Conservation (phyloP, 1,284 basidiomycete species). For the Tylopilus sp. region DNA sequence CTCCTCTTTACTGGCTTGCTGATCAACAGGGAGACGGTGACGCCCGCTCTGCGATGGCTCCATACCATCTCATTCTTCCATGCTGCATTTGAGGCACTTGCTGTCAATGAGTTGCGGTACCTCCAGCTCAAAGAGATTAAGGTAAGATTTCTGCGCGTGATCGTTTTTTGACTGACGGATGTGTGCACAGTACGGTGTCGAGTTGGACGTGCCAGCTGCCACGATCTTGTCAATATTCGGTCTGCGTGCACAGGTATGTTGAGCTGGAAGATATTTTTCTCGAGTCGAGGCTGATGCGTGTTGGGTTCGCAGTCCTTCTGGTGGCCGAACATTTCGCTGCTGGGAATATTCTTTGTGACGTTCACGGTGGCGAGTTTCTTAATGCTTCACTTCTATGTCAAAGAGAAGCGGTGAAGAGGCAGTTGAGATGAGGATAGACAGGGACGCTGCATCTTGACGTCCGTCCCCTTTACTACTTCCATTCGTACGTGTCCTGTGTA, state of each 20-base stretch:
- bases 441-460: background rate
- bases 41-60: constrained; percentile 74
- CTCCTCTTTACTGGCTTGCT: constrained; percentile 92
- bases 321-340: constrained; percentile 87
- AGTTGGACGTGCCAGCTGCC: constrained; percentile 91
- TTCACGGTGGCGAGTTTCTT: constrained; percentile 77
- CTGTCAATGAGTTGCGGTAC: constrained; percentile 94
- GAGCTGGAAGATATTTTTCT: background rate
- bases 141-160: constrained; percentile 41
- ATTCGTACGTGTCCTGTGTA: too few species aligned
- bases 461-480: too few species aligned
- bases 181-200: constrained; percentile 77
- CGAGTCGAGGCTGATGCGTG: constrained; percentile 9
- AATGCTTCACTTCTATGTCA: constrained; percentile 83
- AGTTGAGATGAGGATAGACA: constrained; percentile 11
- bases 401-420: constrained; percentile 70
- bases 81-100: constrained; percentile 94
- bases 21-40: constrained; percentile 89
- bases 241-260: constrained; percentile 69
- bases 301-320: constrained; percentile 72
- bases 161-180: constrained; percentile 10
- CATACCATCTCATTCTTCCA: constrained; percentile 96
- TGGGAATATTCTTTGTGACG: constrained; percentile 78
- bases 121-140: constrained; percentile 89
- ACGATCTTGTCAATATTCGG: constrained; percentile 90